Evolutionary conservation across 176 grass and related monocot genomes (phyloP).

Genomic region (Triticum timopheevii): DNA sequence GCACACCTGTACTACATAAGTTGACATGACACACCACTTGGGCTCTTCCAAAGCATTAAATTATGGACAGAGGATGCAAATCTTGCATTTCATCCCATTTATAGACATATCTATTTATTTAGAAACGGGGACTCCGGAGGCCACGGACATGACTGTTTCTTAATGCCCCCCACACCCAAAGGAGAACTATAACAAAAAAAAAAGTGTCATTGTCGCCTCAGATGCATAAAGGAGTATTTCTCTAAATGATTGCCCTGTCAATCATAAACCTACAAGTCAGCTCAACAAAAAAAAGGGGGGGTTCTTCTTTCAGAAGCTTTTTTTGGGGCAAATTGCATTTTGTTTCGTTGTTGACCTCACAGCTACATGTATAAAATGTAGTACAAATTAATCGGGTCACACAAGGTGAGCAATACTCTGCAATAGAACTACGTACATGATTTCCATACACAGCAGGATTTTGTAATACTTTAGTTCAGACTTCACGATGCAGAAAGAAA

Average conservation of each 20-base stretch:
- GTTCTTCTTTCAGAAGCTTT: conserved; percentile 10
- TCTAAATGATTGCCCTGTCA: conserved; percentile 27
- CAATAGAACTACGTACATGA: not conserved
- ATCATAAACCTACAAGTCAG: conserved; percentile 27
- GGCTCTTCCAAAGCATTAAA: not conserved
- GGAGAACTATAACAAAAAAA: not conserved
- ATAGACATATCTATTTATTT: not conserved
- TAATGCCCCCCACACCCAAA: not conserved
- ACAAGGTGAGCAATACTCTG: not conserved
- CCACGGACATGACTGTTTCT: not conserved
- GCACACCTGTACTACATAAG: not conserved
- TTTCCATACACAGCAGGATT: not conserved
- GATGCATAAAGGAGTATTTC: not conserved
- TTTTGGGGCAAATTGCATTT: not conserved
- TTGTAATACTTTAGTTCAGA: not conserved
- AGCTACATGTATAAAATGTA: not conserved
- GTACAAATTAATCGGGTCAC: not conserved
- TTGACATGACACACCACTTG: not conserved
- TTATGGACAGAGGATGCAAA: not conserved
- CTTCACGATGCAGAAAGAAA: no score
- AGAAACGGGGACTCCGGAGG: not conserved
- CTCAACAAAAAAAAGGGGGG: not conserved
- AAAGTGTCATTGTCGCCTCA: not conserved
- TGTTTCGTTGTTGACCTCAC: not conserved
- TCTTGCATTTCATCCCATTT: not conserved